Evolutionary conservation across 129 eudicot genomes (phyloP).

Genomic region (Escallonia rubra): DNA sequence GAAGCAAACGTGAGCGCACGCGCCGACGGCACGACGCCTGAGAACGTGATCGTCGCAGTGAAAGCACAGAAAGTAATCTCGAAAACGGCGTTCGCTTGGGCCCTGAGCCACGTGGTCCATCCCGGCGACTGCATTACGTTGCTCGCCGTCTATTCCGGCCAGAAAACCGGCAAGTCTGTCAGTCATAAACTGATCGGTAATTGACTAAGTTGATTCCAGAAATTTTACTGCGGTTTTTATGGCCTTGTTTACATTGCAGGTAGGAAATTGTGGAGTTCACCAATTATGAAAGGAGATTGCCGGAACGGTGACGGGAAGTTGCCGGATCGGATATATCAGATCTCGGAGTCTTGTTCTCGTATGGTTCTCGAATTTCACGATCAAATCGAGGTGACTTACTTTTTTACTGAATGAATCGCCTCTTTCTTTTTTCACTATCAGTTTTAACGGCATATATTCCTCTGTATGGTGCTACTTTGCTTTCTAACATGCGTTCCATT

Average conservation of each 20-base stretch:
- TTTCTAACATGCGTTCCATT: no score
- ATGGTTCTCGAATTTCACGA: conserved; percentile 84
- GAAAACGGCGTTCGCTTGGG: conserved; percentile 72
- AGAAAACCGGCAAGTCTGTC: conserved; percentile 28
- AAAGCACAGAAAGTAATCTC: conserved; percentile 68
- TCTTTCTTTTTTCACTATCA: neutral
- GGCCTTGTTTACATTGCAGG: conserved; percentile 1
- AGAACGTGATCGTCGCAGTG: conserved; percentile 71
- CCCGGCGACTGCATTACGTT: conserved; percentile 67
- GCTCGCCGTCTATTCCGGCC: conserved; percentile 52
- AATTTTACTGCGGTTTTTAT: neutral
- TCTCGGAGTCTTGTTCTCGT: conserved; percentile 79
- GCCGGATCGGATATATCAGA: conserved; percentile 62
- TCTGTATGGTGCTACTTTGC: no score
- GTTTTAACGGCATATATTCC: no score
- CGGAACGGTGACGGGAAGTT: conserved; percentile 38
- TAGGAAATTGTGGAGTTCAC: conserved; percentile 61
- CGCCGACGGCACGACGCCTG: conserved; percentile 19
- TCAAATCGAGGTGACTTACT: conserved; percentile 46
- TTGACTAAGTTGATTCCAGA: neutral
- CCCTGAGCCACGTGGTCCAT: conserved; percentile 67
- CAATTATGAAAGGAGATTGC: conserved; percentile 48
- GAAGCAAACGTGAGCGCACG: conserved; percentile 4
- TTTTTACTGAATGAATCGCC: neutral
- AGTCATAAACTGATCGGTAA: no score